These are phyloP conservation scores for Citrus maxima DNA, from an alignment of 345 rosid genomes.

Conservation along the genomic window DNA sequence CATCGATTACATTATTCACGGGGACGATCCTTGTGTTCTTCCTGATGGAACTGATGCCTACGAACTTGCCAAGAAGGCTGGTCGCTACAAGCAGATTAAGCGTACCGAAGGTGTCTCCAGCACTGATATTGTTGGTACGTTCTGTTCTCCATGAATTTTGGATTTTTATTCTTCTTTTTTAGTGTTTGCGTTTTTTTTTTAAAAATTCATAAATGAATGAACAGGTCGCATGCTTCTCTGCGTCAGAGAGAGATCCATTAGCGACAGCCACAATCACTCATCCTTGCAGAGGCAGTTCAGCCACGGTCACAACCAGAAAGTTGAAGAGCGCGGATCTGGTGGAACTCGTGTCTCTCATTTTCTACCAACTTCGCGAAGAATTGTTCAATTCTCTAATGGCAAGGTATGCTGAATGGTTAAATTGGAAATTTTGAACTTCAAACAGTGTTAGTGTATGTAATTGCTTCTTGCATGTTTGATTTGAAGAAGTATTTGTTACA, in stretches of 20 bases:
- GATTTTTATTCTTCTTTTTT: not conserved
- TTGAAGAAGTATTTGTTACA: not conserved
- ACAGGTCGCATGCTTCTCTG: slow-evolving; percentile 79
- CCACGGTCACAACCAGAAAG: slow-evolving; percentile 51
- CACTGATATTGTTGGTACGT: slow-evolving; percentile 72
- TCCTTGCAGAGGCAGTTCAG: slow-evolving; percentile 75
- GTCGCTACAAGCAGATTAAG: slow-evolving; percentile 77
- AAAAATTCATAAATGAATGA: not conserved
- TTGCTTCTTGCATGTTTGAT: not conserved
- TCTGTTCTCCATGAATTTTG: not conserved
- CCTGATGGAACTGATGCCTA: slow-evolving; percentile 82
- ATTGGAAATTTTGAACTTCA: not conserved
- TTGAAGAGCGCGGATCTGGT: slow-evolving; percentile 59
- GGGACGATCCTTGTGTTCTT: slow-evolving; percentile 77
- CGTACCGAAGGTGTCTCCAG: slow-evolving; percentile 84
- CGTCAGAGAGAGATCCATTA: slow-evolving; percentile 60
- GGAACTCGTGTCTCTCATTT: slow-evolving; percentile 71
- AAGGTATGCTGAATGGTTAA: slow-evolving; percentile 28
- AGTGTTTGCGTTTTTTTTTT: not conserved
- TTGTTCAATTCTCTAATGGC: slow-evolving; percentile 76
- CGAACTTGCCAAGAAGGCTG: slow-evolving; percentile 74
- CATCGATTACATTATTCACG: slow-evolving; percentile 72
- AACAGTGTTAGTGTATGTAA: not conserved
- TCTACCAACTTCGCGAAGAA: slow-evolving; percentile 73
- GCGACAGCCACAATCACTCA: slow-evolving; percentile 52